These are phyloP conservation scores for Leccinellum albellum DNA, from an alignment of 768 basidiomycete genomes.

Conservation along the genomic window DNA sequence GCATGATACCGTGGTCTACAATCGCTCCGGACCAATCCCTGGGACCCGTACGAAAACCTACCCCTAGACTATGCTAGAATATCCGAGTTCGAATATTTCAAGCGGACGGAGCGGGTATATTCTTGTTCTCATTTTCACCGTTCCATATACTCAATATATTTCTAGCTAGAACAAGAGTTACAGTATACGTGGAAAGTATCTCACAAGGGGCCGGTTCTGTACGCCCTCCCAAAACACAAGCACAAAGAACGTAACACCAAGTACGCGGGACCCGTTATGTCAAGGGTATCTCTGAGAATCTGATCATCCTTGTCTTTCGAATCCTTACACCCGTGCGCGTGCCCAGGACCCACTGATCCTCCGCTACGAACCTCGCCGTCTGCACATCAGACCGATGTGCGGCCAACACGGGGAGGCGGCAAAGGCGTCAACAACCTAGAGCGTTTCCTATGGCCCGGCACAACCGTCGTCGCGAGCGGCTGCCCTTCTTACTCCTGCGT, in stretches of 20 bases:
- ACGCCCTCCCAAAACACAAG: constrained; percentile 88
- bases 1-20: constrained; percentile 88
- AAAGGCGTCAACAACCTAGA: constrained; percentile 94
- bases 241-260: constrained; percentile 98
- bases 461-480: constrained; percentile 75
- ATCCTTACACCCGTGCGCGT: neutral
- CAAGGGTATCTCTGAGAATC: constrained; percentile 59
- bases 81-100: constrained; percentile 96
- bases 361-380: constrained; percentile 83
- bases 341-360: constrained; percentile 80
- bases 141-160: neutral
- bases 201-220: constrained; percentile 65
- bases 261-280: constrained; percentile 80
- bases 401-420: constrained; percentile 87
- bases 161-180: constrained; percentile 77
- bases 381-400: constrained; percentile 83
- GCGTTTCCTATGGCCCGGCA: constrained; percentile 80
- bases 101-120: constrained; percentile 77
- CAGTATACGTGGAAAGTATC: constrained; percentile 70
- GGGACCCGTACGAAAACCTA: constrained; percentile 96
- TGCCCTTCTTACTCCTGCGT: constrained; percentile 68
- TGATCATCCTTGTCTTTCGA: neutral
- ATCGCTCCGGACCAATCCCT: constrained; percentile 91
- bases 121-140: neutral
- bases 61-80: constrained; percentile 92